phyloP scores from a whole-genome alignment of 176 grass and related monocot genomes.

The Leersia perrieri region DNA sequence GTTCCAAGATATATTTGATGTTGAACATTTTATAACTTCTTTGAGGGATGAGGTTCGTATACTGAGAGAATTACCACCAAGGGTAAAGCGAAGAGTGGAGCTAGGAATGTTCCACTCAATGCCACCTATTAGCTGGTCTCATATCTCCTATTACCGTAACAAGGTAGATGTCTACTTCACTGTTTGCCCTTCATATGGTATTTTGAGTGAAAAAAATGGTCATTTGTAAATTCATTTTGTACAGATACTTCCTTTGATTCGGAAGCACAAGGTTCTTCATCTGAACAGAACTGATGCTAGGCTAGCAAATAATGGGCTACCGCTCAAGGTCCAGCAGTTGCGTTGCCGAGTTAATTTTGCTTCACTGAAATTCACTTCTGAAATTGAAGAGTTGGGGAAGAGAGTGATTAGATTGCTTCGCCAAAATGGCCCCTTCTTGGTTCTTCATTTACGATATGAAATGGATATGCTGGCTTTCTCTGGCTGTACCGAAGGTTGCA shows the following conservation, averaged over 20 bases:
- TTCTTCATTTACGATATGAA: slow-evolving; percentile 80
- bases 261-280: slow-evolving; percentile 52
- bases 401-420: slow-evolving; percentile 50
- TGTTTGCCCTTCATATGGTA: not conserved
- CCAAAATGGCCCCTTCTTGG: slow-evolving; percentile 63
- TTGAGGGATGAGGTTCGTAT: slow-evolving; percentile 60
- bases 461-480: slow-evolving; percentile 94
- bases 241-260: slow-evolving; percentile 74
- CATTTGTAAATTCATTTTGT: not conserved
- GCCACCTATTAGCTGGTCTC: slow-evolving; percentile 76
- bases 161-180: slow-evolving; percentile 34
- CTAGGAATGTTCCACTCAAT: slow-evolving; percentile 51
- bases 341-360: slow-evolving; percentile 67
- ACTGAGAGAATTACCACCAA: slow-evolving; percentile 57
- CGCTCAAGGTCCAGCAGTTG: slow-evolving; percentile 56
- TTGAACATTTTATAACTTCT: slow-evolving; percentile 78
- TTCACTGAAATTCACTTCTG: slow-evolving; percentile 58
- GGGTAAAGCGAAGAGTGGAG: slow-evolving; percentile 45
- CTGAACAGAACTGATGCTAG: slow-evolving; percentile 73
- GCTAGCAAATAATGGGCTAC: slow-evolving; percentile 74
- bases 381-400: slow-evolving; percentile 66
- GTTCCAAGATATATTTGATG: slow-evolving; percentile 79
- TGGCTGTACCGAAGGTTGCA: slow-evolving; percentile 77
- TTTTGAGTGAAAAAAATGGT: slow-evolving; percentile 3
- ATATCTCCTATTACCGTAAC: slow-evolving; percentile 72